Percentiles rank a stretch among this genome's conserved stretches.
Conservation (phyloP, 345 rosid species). For the Acer yangbiense region DNA sequence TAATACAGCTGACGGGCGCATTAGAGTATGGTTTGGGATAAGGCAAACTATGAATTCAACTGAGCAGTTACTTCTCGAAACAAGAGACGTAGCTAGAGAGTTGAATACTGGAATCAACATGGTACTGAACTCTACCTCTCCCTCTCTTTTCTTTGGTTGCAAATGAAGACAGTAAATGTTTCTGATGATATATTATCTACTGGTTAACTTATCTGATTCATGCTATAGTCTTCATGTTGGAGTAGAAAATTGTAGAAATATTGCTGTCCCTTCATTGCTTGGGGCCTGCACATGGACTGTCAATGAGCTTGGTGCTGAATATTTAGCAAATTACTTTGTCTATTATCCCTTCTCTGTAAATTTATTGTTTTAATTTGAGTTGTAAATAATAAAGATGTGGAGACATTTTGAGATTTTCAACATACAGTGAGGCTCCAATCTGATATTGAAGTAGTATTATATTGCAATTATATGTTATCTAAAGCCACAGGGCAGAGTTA, state of each 20-base stretch:
- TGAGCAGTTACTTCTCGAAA: slow-evolving; percentile 54
- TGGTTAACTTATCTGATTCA: neutral
- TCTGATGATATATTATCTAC: neutral
- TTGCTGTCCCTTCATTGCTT: neutral
- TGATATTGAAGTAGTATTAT: neutral
- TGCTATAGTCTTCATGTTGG: neutral
- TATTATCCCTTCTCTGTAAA: neutral
- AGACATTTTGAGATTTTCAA: neutral
- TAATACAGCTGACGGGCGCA: slow-evolving; percentile 66
- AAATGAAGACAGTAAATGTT: neutral
- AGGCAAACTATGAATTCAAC: slow-evolving; percentile 72
- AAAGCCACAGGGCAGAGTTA: neutral
- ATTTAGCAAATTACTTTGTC: neutral
- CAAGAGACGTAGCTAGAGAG: slow-evolving; percentile 58
- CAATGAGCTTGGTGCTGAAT: neutral
- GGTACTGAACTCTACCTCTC: slow-evolving; percentile 36
- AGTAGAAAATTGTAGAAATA: neutral
- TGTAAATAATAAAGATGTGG: neutral
- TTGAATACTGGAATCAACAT: slow-evolving; percentile 72
- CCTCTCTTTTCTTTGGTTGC: neutral
- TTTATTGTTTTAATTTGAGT: neutral
- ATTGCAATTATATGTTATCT: neutral
- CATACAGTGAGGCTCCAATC: neutral
- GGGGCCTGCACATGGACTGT: neutral
- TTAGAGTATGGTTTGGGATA: slow-evolving; percentile 69